Evolutionary conservation across 1,284 basidiomycete species (phyloP).

Genomic region (Athelia sp.): DNA sequence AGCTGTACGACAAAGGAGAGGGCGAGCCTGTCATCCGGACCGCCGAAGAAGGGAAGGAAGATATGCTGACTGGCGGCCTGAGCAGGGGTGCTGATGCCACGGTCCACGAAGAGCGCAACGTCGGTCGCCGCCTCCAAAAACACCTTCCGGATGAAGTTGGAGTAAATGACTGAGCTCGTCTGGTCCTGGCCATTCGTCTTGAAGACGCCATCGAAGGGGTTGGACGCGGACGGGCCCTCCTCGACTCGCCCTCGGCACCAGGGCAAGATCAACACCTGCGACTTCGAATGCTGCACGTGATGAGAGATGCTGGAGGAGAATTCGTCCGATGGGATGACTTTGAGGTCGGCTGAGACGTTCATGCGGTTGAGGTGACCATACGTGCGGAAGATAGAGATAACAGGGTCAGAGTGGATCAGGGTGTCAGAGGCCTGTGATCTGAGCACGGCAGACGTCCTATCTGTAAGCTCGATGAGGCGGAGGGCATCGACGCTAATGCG

Average conservation of each 20-base stretch:
- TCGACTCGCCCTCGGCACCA: conserved; percentile 50
- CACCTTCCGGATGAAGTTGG: conserved; percentile 77
- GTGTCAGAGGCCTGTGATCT: conserved; percentile 72
- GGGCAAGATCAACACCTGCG: conserved; percentile 79
- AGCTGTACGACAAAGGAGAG: conserved; percentile 77
- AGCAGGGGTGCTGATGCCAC: conserved; percentile 26
- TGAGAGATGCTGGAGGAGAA: conserved; percentile 66
- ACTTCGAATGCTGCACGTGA: conserved; percentile 52
- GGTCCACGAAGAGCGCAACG: conserved; percentile 81
- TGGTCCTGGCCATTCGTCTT: conserved; percentile 38
- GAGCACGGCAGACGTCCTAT: conserved; percentile 83
- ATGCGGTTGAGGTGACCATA: conserved; percentile 77
- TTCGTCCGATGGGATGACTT: conserved; percentile 61
- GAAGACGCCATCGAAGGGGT: conserved; percentile 62
- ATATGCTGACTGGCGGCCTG: conserved; percentile 48
- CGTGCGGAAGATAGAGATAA: conserved; percentile 77
- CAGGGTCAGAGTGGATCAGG: conserved; percentile 70
- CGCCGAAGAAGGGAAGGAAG: conserved; percentile 88
- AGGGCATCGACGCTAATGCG: conserved; percentile 62
- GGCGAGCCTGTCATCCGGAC: conserved; percentile 86
- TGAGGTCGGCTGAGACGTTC: conserved; percentile 63
- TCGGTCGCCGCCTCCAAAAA: conserved; percentile 65
- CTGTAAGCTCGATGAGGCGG: conserved; percentile 85
- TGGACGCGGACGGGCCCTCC: conserved; percentile 21
- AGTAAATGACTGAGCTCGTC: conserved; percentile 54